Percentiles rank a stretch among this genome's conserved stretches.
These are phyloP conservation scores for Quillaja saponaria DNA, from an alignment of 306 rosid species.

Conservation along the genomic window DNA sequence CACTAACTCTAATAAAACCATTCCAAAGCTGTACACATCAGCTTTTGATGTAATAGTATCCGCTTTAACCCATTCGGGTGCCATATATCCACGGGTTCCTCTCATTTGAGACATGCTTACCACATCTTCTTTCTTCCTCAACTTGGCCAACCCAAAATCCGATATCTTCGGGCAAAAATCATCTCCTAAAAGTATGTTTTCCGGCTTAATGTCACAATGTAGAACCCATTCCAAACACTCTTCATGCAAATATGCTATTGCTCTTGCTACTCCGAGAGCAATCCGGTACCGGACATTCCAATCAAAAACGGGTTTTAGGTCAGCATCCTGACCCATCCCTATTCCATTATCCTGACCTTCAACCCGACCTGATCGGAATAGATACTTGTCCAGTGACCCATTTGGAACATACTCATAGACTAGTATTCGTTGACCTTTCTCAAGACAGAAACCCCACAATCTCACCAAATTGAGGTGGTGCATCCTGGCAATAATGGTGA, in stretches of 20 bases:
- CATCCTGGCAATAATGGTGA: conserved; percentile 87
- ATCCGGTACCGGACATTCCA: conserved; percentile 82
- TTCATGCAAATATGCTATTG: conserved; percentile 88
- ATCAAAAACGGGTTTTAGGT: conserved; percentile 47
- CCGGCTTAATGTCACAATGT: conserved; percentile 89
- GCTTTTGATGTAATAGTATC: conserved; percentile 84
- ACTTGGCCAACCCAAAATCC: conserved; percentile 80
- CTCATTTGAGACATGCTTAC: conserved; percentile 74
- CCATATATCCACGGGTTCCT: conserved; percentile 94
- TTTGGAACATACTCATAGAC: conserved; percentile 76
- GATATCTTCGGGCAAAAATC: conserved; percentile 93
- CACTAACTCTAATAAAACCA: conserved; percentile 82
- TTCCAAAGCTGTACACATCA: conserved; percentile 85
- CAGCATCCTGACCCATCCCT: not conserved
- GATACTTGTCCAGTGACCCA: conserved; percentile 74
- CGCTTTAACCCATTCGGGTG: conserved; percentile 75
- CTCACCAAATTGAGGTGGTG: conserved; percentile 93
- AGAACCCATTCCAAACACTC: conserved; percentile 95
- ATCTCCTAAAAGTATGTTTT: conserved; percentile 71
- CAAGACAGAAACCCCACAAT: conserved; percentile 88
- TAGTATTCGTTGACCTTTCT: conserved; percentile 79
- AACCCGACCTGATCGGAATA: conserved; percentile 34
- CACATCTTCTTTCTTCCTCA: conserved; percentile 76
- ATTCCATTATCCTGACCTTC: not conserved
- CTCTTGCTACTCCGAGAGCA: conserved; percentile 74